A percentile compares a stretch with the other conserved stretches of the same genome.
Evolutionary conservation across 331 rosid genomes (phyloP).

Genomic region (Spiraea crenata): DNA sequence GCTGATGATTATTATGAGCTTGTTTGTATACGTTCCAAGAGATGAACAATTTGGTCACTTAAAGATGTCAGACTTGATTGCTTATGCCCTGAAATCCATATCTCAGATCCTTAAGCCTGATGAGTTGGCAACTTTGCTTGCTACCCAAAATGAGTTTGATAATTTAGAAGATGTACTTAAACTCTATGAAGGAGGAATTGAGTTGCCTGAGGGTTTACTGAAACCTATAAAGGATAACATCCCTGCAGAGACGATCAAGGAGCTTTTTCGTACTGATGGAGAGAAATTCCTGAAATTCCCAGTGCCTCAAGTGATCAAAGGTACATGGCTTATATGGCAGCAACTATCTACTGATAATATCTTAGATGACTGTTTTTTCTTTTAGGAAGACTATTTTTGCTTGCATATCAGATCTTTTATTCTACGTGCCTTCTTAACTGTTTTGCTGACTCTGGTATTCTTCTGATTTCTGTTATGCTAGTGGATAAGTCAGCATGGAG

Average conservation of each 20-base stretch:
- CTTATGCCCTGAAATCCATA: constrained; percentile 38
- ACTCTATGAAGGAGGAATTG: constrained; percentile 41
- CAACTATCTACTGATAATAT: background rate
- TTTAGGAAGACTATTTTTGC: background rate
- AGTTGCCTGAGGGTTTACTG: constrained; percentile 30
- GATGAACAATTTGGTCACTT: constrained; percentile 42
- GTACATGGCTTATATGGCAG: constrained; percentile 13
- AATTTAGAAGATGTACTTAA: constrained; percentile 29
- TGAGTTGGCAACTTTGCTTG: constrained; percentile 12
- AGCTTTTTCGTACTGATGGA: constrained; percentile 31
- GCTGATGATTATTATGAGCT: constrained; percentile 18
- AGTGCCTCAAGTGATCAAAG: constrained; percentile 41
- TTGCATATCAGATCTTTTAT: background rate
- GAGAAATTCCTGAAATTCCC: constrained; percentile 37
- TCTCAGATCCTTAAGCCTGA: constrained; percentile 28
- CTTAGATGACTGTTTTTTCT: background rate
- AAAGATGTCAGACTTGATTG: constrained; percentile 42
- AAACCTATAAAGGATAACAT: constrained; percentile 27
- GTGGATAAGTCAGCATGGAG: constrained; percentile 38
- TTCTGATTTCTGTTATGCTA: constrained; percentile 18
- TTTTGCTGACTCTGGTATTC: background rate
- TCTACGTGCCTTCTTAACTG: background rate
- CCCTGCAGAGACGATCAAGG: constrained; percentile 29
- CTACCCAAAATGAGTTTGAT: constrained; percentile 21
- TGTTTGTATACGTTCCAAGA: constrained; percentile 40